Base-by-base conservation (phyloP, 257 asterid species). In the Asclepias syriaca region DNA sequence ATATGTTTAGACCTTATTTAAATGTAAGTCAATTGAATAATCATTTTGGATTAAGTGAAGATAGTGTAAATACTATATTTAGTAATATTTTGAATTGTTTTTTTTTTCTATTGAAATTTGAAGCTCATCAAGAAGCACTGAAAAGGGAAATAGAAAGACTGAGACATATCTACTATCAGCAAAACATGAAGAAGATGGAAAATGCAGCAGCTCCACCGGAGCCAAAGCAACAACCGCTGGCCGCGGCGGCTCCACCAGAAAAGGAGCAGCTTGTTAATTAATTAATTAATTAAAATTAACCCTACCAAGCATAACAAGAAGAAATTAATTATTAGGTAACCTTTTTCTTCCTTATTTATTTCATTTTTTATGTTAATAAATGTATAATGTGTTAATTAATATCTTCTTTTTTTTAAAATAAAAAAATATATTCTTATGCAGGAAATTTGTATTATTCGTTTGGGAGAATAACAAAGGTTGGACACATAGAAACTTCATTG, bases 91-190 rank as follows among this genome's bases (percentile, higher is more conserved):
- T 24, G 0, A 24, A 24, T 24, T 24, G 27, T 24, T 24, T 39
- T 21, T 19, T 22, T 27, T 14, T 2, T 46, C 22, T n/a, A n/a
- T 48, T 48, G 53, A 51, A 49, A 55, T 37, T 43, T 70, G 81
- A 65, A 93, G 98, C 96, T 74, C 98, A 91, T 85, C 97, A 93
- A 85, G 98, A 93, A 75, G 97, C 98, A 67, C 72, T 93, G 84
- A 90, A 87, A 85, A 89, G 90, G 81, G 98, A 93, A 80, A 91
- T 93, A 51, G 98, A 91, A 82, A 90, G 97, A 85, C 79, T 93
- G 59, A 89, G 96, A 84, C 89, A 86, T 81, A 66, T 89, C 54
- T 93, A 85, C 78, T 86, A 84, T 77, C 92, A 89, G 65, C 97
- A 91, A 75, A 89, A 82, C 69, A 9, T 83, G 75, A 90, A 90